phyloP scores from a whole-genome alignment of 2,329 filamentous ascomycete genomes.

The Diaporthe ampelina region DNA sequence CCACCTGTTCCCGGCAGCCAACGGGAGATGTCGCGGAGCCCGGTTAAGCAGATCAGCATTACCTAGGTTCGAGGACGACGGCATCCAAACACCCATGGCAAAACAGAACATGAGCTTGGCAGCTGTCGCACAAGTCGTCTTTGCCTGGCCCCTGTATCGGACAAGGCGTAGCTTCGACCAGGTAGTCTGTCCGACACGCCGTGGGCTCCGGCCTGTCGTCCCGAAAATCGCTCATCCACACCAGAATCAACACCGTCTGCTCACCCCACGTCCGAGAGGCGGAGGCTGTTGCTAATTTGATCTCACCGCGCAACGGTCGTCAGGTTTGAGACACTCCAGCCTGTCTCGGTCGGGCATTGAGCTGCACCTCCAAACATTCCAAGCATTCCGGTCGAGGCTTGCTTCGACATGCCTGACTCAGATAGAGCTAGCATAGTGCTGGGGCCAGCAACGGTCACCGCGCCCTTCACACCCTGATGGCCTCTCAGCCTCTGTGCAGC shows the following conservation, averaged over 20 bases:
- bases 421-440: neutral
- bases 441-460: constrained; percentile 5
- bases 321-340: constrained; percentile 15
- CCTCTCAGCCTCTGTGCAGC: constrained; percentile 9
- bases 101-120: constrained; percentile 14
- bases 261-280: neutral
- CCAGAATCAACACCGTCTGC: neutral
- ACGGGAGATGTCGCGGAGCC: constrained; percentile 30
- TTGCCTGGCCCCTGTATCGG: neutral
- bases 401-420: constrained; percentile 27
- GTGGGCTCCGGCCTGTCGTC: constrained; percentile 24
- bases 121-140: constrained; percentile 14
- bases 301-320: constrained; percentile 25
- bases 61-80: constrained; percentile 13
- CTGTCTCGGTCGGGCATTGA: constrained; percentile 9
- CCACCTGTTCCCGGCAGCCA: constrained; percentile 11
- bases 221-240: constrained; percentile 36
- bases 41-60: constrained; percentile 22
- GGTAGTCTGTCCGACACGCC: neutral
- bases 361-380: constrained; percentile 22
- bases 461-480: constrained; percentile 21
- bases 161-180: neutral
- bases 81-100: constrained; percentile 5
- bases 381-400: constrained; percentile 14
- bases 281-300: constrained; percentile 15